Percentiles rank a stretch among this genome's conserved stretches.
Conservation (phyloP, 1,284 basidiomycete genomes). For the Cerioporus squamosus region DNA sequence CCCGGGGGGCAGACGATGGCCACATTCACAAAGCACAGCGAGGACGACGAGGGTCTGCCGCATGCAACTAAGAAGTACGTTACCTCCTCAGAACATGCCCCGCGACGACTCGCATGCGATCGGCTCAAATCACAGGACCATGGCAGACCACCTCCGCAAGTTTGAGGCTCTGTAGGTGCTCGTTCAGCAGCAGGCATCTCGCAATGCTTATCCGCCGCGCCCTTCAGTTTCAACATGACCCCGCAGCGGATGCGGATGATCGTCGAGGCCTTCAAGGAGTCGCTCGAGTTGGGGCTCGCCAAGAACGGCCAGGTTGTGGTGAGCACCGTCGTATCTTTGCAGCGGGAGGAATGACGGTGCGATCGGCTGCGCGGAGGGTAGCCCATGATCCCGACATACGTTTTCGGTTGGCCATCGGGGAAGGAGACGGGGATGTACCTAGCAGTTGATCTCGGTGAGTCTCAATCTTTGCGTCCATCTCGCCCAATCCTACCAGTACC, state of each 20-base stretch:
- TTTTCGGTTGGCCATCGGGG: slow-evolving; percentile 96
- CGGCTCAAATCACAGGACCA: slow-evolving; percentile 57
- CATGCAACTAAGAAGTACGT: slow-evolving; percentile 85
- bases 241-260: slow-evolving; percentile 97
- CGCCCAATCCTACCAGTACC: too few relatives aligned
- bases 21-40: slow-evolving; percentile 78
- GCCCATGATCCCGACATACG: slow-evolving; percentile 97
- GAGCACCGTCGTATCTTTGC: slow-evolving; percentile 40
- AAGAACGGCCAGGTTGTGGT: slow-evolving; percentile 90
- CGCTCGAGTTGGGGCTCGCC: slow-evolving; percentile 85
- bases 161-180: slow-evolving; percentile 77
- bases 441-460: slow-evolving; percentile 89
- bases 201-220: neutral
- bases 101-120: slow-evolving; percentile 27
- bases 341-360: slow-evolving; percentile 6
- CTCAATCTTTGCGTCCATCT: slow-evolving; percentile 1
- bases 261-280: slow-evolving; percentile 93
- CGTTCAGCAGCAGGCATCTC: neutral
- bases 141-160: slow-evolving; percentile 89
- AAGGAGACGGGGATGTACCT: slow-evolving; percentile 91
- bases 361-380: slow-evolving; percentile 32
- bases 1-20: slow-evolving; percentile 78
- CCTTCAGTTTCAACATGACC: slow-evolving; percentile 77
- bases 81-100: slow-evolving; percentile 10
- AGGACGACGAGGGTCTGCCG: slow-evolving; percentile 76